phyloP scores from a whole-genome alignment of 306 rosid species.

The Begonia peltatifolia region DNA sequence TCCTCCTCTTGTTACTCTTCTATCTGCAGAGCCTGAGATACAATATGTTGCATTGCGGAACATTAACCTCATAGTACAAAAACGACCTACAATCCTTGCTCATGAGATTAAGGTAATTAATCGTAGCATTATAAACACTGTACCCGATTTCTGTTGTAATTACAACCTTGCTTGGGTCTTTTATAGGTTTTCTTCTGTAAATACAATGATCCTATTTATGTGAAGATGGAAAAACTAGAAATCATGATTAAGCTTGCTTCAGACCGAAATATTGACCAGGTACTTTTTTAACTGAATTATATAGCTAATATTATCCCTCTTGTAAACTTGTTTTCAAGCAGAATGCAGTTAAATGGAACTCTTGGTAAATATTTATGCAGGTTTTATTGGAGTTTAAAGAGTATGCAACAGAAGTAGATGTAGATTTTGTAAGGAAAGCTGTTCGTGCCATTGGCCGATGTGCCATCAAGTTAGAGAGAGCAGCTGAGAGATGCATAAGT shows the following conservation, averaged over 20 bases:
- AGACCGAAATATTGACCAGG: constrained; percentile 96
- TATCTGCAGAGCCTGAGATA: constrained; percentile 98
- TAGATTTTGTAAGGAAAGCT: constrained; percentile 93
- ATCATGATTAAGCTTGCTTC: constrained; percentile 99
- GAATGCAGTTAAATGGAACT: neutral
- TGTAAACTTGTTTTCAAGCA: too few species aligned
- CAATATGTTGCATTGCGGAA: constrained; percentile 96
- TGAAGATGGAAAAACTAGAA: constrained; percentile 96
- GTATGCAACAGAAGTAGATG: constrained; percentile 98
- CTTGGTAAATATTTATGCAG: constrained; percentile 25
- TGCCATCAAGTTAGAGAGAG: constrained; percentile 97
- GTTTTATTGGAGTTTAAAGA: constrained; percentile 94
- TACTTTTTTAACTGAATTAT: constrained; percentile 7
- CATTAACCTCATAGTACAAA: constrained; percentile 97
- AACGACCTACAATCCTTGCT: constrained; percentile 94
- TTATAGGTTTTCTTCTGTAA: constrained; percentile 95
- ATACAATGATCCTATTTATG: constrained; percentile 98
- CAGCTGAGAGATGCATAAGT: constrained; percentile 98
- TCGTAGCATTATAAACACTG: neutral
- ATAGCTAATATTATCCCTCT: too few species aligned
- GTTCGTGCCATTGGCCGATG: constrained; percentile 99
- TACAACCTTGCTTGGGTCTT: neutral
- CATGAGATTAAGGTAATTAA: constrained; percentile 85
- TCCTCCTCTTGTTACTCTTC: constrained; percentile 97
- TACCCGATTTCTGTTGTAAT: too few species aligned